phyloP scores from a whole-genome alignment of 768 basidiomycete genomes.

The Symmetrospora coprosmae region DNA sequence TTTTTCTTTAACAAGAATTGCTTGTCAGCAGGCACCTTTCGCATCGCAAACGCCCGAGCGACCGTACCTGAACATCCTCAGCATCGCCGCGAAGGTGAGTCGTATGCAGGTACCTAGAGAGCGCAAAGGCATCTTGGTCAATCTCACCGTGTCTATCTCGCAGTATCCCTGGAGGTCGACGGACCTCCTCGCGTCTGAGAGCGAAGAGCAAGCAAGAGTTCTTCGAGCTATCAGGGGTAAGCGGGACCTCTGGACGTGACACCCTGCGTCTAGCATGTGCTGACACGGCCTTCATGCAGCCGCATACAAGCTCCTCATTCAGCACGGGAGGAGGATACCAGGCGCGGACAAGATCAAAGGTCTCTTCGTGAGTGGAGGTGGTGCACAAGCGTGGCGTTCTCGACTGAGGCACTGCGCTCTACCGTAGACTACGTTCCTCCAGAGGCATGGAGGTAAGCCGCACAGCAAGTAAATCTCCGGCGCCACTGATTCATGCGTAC shows the following conservation, averaged over 20 bases:
- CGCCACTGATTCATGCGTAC: not conserved
- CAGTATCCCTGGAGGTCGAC: slow-evolving; percentile 9
- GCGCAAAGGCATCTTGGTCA: not conserved
- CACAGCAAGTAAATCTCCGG: not conserved
- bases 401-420: not conserved
- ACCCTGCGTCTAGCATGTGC: too few species aligned
- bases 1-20: too few species aligned
- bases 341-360: not conserved
- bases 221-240: slow-evolving; percentile 5
- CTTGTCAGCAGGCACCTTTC: slow-evolving; percentile 8
- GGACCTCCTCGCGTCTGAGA: not conserved
- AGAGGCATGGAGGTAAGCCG: not conserved
- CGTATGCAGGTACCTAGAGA: not conserved
- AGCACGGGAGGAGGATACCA: not conserved
- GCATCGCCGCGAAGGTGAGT: slow-evolving; percentile 17
- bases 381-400: not conserved
- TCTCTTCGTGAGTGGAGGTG: not conserved
- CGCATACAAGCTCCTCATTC: slow-evolving; percentile 17
- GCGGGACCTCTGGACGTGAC: not conserved
- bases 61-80: slow-evolving; percentile 13
- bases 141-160: not conserved
- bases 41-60: not conserved
- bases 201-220: slow-evolving; percentile 3
- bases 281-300: not conserved
- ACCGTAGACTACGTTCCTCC: not conserved